Conservation (phyloP, 805 yeast species). For the Starmerella apis region DNA sequence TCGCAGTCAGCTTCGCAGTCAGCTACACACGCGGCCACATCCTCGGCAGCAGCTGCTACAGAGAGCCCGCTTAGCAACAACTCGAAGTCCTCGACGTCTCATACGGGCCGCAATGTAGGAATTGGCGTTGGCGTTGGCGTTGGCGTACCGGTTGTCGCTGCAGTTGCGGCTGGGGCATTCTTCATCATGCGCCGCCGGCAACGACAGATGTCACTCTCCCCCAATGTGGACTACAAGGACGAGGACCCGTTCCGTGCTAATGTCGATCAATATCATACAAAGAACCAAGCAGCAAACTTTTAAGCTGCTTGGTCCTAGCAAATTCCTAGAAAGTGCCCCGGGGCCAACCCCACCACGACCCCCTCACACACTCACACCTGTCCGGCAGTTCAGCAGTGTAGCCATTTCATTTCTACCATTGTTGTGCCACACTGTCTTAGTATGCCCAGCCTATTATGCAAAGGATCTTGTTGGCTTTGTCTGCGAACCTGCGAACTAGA, state of each 20-base stretch:
- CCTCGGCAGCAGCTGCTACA: conserved; percentile 3
- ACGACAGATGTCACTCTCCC: conserved; percentile 8
- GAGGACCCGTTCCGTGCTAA: conserved; percentile 32
- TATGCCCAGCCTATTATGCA: too few relatives aligned
- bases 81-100: background rate
- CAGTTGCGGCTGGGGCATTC: conserved; percentile 29
- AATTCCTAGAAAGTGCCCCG: too few relatives aligned
- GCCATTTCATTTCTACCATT: too few relatives aligned
- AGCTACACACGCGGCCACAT: background rate
- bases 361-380: too few relatives aligned
- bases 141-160: conserved; percentile 50
- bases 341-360: too few relatives aligned
- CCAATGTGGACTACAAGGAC: conserved; percentile 24
- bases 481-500: too few relatives aligned
- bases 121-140: conserved; percentile 65
- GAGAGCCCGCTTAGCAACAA: too few relatives aligned
- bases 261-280: conserved; percentile 33
- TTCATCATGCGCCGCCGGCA: conserved; percentile 22
- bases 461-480: too few relatives aligned
- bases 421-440: too few relatives aligned
- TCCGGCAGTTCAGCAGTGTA: too few relatives aligned
- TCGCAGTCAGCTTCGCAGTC: conserved; percentile 6
- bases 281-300: conserved; percentile 32
- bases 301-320: conserved; percentile 18
- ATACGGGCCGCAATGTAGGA: conserved; percentile 38